Percentiles rank a stretch among this genome's conserved stretches.
Conservation (phyloP, 1,284 basidiomycete genomes). For the Fistulinella staudtii region DNA sequence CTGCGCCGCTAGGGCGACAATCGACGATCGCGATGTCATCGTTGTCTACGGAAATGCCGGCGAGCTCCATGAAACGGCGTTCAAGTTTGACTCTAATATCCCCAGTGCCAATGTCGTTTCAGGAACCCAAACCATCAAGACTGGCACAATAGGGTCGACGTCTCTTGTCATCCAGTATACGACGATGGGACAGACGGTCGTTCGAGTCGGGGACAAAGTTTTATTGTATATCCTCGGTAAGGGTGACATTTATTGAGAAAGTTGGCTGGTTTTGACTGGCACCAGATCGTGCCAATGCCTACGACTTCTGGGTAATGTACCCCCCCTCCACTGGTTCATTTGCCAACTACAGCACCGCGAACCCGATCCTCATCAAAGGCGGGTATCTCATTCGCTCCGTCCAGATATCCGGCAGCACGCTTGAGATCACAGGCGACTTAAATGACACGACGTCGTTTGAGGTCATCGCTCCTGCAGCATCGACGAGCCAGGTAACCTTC, state of each 20-base stretch:
- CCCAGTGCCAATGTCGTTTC: slow-evolving; percentile 37
- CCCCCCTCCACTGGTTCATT: slow-evolving; percentile 37
- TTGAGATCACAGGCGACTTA: slow-evolving; percentile 42
- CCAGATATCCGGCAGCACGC: slow-evolving; percentile 30
- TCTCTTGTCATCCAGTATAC: slow-evolving; percentile 41
- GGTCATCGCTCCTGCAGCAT: slow-evolving; percentile 40
- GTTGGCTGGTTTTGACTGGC: slow-evolving; percentile 8
- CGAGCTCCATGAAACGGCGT: slow-evolving; percentile 47
- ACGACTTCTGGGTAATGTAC: slow-evolving; percentile 48
- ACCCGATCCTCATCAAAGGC: slow-evolving; percentile 46
- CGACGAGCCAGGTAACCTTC: slow-evolving; percentile 37
- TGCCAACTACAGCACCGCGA: slow-evolving; percentile 37
- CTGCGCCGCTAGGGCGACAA: slow-evolving; percentile 38
- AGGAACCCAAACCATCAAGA: slow-evolving; percentile 37
- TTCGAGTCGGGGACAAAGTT: slow-evolving; percentile 38
- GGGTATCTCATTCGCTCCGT: slow-evolving; percentile 46
- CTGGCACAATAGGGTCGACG: slow-evolving; percentile 31
- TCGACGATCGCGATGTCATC: slow-evolving; percentile 46
- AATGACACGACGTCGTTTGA: slow-evolving; percentile 42
- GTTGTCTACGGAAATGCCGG: slow-evolving; percentile 46
- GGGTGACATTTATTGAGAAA: slow-evolving; percentile 2
- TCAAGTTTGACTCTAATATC: slow-evolving; percentile 32
- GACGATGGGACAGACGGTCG: slow-evolving; percentile 43
- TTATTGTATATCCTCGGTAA: slow-evolving; percentile 45
- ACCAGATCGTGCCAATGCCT: slow-evolving; percentile 45